phyloP scores from a whole-genome alignment of 1,284 basidiomycete species.

The Lignosus rhinocerotis region DNA sequence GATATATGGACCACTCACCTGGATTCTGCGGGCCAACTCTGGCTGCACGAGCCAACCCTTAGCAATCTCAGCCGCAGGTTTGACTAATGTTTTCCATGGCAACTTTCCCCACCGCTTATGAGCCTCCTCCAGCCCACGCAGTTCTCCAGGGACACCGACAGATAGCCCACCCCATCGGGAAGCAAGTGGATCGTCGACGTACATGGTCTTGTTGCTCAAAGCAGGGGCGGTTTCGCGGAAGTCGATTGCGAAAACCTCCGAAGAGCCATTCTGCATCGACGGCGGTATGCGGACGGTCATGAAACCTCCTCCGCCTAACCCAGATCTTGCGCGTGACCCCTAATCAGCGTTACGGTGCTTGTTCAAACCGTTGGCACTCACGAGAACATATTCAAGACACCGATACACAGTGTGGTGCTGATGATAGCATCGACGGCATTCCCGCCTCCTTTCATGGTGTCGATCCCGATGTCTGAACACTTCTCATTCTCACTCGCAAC shows the following conservation, averaged over 20 bases:
- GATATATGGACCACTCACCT: slow-evolving; percentile 43
- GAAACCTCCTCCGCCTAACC: slow-evolving; percentile 91
- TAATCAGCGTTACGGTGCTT: neutral
- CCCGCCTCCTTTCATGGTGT: slow-evolving; percentile 78
- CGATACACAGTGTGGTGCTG: slow-evolving; percentile 79
- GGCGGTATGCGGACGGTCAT: slow-evolving; percentile 85
- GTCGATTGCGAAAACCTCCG: slow-evolving; percentile 77
- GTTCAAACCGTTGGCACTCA: slow-evolving; percentile 37
- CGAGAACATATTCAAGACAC: slow-evolving; percentile 90
- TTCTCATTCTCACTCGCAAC: slow-evolving; percentile 85
- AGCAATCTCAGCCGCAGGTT: slow-evolving; percentile 76
- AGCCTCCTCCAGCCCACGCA: slow-evolving; percentile 80
- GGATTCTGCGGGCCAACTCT: slow-evolving; percentile 74
- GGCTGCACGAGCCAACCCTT: slow-evolving; percentile 74
- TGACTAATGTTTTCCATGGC: slow-evolving; percentile 76
- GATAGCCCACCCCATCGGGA: slow-evolving; percentile 77
- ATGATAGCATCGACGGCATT: slow-evolving; percentile 91
- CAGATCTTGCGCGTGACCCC: slow-evolving; percentile 50
- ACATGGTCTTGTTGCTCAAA: slow-evolving; percentile 77
- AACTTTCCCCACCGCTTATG: slow-evolving; percentile 80
- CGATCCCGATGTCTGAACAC: slow-evolving; percentile 84
- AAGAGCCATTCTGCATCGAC: slow-evolving; percentile 39
- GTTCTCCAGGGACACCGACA: slow-evolving; percentile 85
- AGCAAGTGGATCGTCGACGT: slow-evolving; percentile 46
- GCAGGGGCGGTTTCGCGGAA: slow-evolving; percentile 88